These are phyloP conservation scores for Adansonia madagascariensis DNA, from an alignment of 441 rosid species.

Conservation along the genomic window DNA sequence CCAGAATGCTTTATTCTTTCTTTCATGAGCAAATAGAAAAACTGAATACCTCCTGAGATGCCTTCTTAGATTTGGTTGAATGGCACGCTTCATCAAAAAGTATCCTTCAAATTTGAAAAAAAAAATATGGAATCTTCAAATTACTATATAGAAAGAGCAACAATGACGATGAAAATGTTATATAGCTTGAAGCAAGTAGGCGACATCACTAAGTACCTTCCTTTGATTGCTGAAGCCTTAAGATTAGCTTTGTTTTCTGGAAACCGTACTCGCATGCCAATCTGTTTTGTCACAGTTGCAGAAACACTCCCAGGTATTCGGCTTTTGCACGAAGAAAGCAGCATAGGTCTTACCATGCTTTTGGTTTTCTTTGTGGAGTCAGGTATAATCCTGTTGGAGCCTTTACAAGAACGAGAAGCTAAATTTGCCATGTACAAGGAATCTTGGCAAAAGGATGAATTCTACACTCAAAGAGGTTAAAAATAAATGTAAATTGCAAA, in stretches of 20 bases:
- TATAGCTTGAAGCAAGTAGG: not conserved
- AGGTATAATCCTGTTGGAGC: slow-evolving; percentile 30
- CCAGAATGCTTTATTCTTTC: not conserved
- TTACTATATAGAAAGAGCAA: not conserved
- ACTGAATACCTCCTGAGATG: slow-evolving; percentile 42
- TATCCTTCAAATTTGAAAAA: slow-evolving; percentile 48
- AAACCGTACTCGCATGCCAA: slow-evolving; percentile 28
- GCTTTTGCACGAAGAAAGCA: slow-evolving; percentile 38
- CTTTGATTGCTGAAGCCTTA: slow-evolving; percentile 48
- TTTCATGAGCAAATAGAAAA: not conserved
- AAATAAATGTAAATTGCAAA: slow-evolving; percentile 14
- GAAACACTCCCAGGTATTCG: slow-evolving; percentile 39
- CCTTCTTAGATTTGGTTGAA: slow-evolving; percentile 37
- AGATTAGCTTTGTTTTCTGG: slow-evolving; percentile 43
- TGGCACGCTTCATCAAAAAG: slow-evolving; percentile 48
- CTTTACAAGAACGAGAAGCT: slow-evolving; percentile 63
- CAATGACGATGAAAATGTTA: not conserved
- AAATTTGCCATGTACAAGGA: slow-evolving; percentile 61
- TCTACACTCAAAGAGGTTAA: slow-evolving; percentile 44
- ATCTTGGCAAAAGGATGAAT: slow-evolving; percentile 66
- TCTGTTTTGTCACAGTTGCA: slow-evolving; percentile 41
- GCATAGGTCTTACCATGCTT: slow-evolving; percentile 33
- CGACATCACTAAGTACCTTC: slow-evolving; percentile 41
- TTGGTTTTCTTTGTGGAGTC: slow-evolving; percentile 45
- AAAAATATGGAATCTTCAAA: not conserved